Evolutionary conservation across 768 basidiomycete genomes (phyloP), one percentile per base, ranked within the genome.

Genomic region (Auriscalpium microsporum): DNA sequence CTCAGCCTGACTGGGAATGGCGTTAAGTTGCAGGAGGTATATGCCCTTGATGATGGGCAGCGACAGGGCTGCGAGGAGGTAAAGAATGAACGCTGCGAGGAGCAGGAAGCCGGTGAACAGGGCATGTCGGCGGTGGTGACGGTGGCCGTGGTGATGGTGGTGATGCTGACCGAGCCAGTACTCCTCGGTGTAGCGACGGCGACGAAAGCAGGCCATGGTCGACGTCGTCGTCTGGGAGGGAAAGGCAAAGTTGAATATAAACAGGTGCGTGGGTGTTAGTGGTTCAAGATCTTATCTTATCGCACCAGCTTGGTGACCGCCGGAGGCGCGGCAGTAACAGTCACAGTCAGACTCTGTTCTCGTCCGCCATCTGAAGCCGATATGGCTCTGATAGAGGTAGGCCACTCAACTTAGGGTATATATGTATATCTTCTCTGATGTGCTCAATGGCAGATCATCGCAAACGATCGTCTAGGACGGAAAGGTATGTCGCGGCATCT

Each of bases 381-480:
- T 7, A 42, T 42, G 40, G 40, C 40, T 42, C 8, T 42, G 40
- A 42, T 42, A 14, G 40, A 42, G 40, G 40, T 42, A 42, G 14
- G 40, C 28, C 28, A 28, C 13, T 42, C 40, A 42, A 4, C 17
- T 0, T 7, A 28, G 28, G 28, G 21, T 21, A 28, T 9, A 35
- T 16, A 53, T 16, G 7, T 28, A 23, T 16, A 1, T 33, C 4
- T 10, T 14, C 5, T 8, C 23, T 6, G 11, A 42, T 7, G 52
- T 21, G 52, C 34, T 2, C 46, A 45, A 45, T 60, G 67, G 28
- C 64, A 96, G 84, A 81, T 96, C 61, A 95, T 95, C 65, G 94
- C 93, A 8, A 97, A 97, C 73, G 92, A 95, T 76, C 89, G 94
- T 69, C 78, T 94, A 48, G 94, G 94, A 55, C 84, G 89, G 58